A percentile compares a stretch with the other conserved stretches of the same genome.
phyloP scores from a whole-genome alignment of 805 yeast genomes.

The Candida boleticola region DNA sequence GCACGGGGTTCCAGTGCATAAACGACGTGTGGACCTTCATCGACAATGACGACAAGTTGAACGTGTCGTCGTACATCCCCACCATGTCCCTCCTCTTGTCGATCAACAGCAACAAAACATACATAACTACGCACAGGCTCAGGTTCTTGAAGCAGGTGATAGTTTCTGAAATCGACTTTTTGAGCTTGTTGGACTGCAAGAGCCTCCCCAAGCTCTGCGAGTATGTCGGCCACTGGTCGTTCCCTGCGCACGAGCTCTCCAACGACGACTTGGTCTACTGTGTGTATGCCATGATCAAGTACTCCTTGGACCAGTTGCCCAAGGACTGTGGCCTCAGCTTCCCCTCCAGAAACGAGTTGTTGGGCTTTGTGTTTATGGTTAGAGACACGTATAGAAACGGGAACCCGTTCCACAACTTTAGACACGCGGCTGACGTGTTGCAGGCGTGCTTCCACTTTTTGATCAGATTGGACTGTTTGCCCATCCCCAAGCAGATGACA shows the following conservation, averaged over 20 bases:
- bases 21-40: constrained; percentile 16
- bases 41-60: not conserved
- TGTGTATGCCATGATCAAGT: constrained; percentile 53
- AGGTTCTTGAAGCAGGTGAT: constrained; percentile 23
- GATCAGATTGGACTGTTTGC: constrained; percentile 39
- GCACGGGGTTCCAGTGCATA: constrained; percentile 25
- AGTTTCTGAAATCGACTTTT: constrained; percentile 29
- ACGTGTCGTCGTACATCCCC: constrained; percentile 14
- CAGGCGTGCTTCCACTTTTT: constrained; percentile 81
- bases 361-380: constrained; percentile 61
- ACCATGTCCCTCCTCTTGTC: constrained; percentile 36
- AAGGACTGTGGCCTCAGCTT: constrained; percentile 3
- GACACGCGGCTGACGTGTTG: constrained; percentile 93
- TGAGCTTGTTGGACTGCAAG: constrained; percentile 21
- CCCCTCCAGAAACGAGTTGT: constrained; percentile 41
- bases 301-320: constrained; percentile 33
- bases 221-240: constrained; percentile 61
- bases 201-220: constrained; percentile 29
- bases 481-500: constrained; percentile 35
- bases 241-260: constrained; percentile 63
- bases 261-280: constrained; percentile 66
- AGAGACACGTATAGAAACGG: constrained; percentile 80
- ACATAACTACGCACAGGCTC: constrained; percentile 19
- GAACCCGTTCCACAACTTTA: constrained; percentile 90
- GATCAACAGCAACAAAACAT: constrained; percentile 24